Evolutionary conservation across 1,284 basidiomycete species (phyloP), one percentile per base, ranked within the genome.

Genomic region (Rhodofomes roseus): DNA sequence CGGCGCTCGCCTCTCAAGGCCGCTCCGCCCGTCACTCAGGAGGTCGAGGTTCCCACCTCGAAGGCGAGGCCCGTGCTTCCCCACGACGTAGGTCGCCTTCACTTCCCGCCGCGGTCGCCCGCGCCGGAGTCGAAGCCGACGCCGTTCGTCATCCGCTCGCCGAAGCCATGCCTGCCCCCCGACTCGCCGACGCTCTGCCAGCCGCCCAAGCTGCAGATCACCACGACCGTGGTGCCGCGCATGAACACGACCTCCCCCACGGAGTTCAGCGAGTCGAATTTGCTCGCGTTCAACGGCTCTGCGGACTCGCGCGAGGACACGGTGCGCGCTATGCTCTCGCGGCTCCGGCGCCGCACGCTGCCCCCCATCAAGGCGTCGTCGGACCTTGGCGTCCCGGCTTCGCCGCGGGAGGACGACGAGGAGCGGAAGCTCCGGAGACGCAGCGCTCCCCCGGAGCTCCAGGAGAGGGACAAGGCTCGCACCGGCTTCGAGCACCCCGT

Each of bases 281-380:
- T 84, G 34, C 70, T 74, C 51, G 75, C 79, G 6, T 73, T 86
- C 60, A 77, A 63, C 39, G 58, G 60, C 2, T 52, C 36, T 20
- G 61, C 55, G 5, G 58, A 79, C 62, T 77, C 83, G 57, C 80
- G 86, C 60, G 77, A 79, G 66, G 76, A 79, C 63, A 81, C 76
- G 50, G 82, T 83, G 12, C 77, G 79, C 59, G 78, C 84, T 65
- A 89, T 91, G 88, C 77, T 90, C 58, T 79, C 77, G 36, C 82
- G 82, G 16, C 77, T 90, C 60, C 77, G 79, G 62, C 80, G 83
- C 55, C 81, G 87, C 65, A 83, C 80, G 9, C 62, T 78, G 55
- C 73, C 77, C 5, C 41, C 74, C 18, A 11, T 11, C 31, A 5
- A 4, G 31, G 4, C 31, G 11, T 11, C 11, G 5, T 63, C 65